Conservation (phyloP, 2,329 filamentous ascomycete species). For the Catunica adiposa region DNA sequence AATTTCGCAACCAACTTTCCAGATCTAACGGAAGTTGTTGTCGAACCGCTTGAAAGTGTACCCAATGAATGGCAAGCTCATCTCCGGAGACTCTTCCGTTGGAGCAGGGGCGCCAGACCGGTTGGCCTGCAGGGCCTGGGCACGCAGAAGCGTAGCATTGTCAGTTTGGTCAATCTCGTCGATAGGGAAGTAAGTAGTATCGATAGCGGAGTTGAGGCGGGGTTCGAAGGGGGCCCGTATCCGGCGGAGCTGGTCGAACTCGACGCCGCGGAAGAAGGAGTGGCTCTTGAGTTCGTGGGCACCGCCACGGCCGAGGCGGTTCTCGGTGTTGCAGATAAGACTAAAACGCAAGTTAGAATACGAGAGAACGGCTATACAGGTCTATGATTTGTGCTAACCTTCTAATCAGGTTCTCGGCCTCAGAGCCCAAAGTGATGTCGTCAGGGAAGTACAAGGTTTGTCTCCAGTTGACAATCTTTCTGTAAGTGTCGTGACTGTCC, state of each 20-base stretch:
- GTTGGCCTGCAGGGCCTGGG: constrained; percentile 58
- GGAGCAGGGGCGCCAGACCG: constrained; percentile 21
- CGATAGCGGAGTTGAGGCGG: constrained; percentile 78
- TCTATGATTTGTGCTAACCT: constrained; percentile 45
- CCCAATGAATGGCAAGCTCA: constrained; percentile 81
- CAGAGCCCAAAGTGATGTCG: constrained; percentile 71
- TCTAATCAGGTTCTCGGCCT: constrained; percentile 84
- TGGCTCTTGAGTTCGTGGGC: constrained; percentile 88
- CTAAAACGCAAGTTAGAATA: constrained; percentile 28
- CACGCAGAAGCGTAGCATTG: constrained; percentile 72
- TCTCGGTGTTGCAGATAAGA: constrained; percentile 84
- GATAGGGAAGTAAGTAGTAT: constrained; percentile 96
- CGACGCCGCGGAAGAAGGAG: constrained; percentile 89
- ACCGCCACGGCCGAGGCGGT: constrained; percentile 73
- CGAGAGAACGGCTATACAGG: not conserved
- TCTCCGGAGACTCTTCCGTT: constrained; percentile 59
- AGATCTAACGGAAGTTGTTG: constrained; percentile 43
- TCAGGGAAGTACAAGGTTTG: constrained; percentile 93
- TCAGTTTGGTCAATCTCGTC: constrained; percentile 97
- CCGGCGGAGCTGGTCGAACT: constrained; percentile 80
- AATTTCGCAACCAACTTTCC: not conserved
- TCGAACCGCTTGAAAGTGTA: constrained; percentile 94
- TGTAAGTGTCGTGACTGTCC: constrained; percentile 92
- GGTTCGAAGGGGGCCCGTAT: constrained; percentile 96
- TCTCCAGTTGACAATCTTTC: constrained; percentile 98